Percentiles rank a stretch among this genome's conserved stretches.
Conservation (phyloP, 768 basidiomycete species). For the Suillus variegatus region DNA sequence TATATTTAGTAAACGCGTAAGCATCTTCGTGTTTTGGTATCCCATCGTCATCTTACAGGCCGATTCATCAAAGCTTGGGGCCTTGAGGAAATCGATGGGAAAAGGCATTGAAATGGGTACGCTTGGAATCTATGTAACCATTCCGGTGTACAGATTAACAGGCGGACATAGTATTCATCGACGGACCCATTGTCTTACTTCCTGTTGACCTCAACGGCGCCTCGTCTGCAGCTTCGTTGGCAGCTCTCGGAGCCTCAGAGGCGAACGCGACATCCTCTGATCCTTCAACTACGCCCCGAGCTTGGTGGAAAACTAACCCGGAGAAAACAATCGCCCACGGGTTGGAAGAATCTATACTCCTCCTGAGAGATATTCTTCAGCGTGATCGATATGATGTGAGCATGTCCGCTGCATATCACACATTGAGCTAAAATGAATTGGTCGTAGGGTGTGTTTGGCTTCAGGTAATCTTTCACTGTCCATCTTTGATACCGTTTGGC, state of each 20-base stretch:
- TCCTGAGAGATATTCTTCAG: constrained; percentile 57
- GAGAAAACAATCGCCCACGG: constrained; percentile 55
- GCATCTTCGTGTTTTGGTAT: constrained; percentile 17
- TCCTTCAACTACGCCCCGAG: constrained; percentile 58
- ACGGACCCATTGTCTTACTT: constrained; percentile 66
- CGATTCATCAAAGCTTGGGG: constrained; percentile 54
- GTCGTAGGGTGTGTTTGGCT: constrained; percentile 73
- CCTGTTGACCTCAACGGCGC: constrained; percentile 57
- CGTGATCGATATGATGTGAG: constrained; percentile 68
- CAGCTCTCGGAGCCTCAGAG: constrained; percentile 43
- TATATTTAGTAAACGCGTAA: constrained; percentile 73
- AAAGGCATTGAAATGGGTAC: constrained; percentile 68
- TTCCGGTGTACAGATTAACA: constrained; percentile 5
- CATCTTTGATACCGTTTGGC: background rate
- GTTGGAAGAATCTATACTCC: constrained; percentile 55
- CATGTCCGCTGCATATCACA: constrained; percentile 1
- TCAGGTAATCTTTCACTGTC: constrained; percentile 49
- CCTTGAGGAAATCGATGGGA: constrained; percentile 67
- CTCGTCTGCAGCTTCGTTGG: constrained; percentile 25
- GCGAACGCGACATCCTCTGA: constrained; percentile 38
- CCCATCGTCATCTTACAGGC: background rate
- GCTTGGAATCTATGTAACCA: constrained; percentile 2
- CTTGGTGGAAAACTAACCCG: constrained; percentile 67
- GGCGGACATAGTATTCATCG: constrained; percentile 60
- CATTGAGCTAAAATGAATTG: background rate